Evolutionary conservation across 176 grass and related monocot species (phyloP), one percentile per base, ranked within the genome.

Genomic region (Aegilops umbellulata): DNA sequence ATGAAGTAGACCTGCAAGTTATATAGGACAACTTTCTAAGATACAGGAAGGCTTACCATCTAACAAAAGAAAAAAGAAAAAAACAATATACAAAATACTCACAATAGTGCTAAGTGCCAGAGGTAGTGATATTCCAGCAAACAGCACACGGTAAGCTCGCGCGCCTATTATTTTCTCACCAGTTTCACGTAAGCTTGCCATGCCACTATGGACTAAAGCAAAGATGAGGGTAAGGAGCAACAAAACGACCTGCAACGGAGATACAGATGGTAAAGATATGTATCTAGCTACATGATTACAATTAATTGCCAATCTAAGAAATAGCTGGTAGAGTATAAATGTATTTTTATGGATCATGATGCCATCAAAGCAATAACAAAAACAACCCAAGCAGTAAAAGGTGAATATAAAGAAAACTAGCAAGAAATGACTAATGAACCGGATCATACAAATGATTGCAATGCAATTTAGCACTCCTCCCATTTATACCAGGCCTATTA

Each of bases 81-180:
- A 75, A 25, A 10, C 46, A 75, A 25, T 32, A 30, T 14, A 35
- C 0, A 10, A 87, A 88, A 34, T 29, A 89, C 92, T 99, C 79
- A 99, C 97, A 78, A 94, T 53, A 83, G 94, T 99, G 74, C 86
- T 94, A 74, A 95, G 80, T 69, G 77, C 97, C 71, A 94, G 92
- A 83, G 97, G 97, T 38, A 99, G 88, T 69, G 97, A 99, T 60
- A 94, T 88, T 91, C 90, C 92, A 68, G 97, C 94, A 81, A 99
- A 99, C 46, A 99, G 22, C 55, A 99, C 97, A 60, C 92, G 92
- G 34, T 86, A 96, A 78, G 90, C 90, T 78, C 97, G 86, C 78
- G 92, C 93, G 80, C 96, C 96, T 66, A 98, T 80, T 72, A 95
- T 83, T 81, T 92, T 92, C 65, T 99, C 94, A 74, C 94, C 92